Evolutionary conservation across 495 filamentous ascomycete genomes (phyloP), one percentile per base, ranked within the genome.

Genomic region (Aspergillus cavernicola): DNA sequence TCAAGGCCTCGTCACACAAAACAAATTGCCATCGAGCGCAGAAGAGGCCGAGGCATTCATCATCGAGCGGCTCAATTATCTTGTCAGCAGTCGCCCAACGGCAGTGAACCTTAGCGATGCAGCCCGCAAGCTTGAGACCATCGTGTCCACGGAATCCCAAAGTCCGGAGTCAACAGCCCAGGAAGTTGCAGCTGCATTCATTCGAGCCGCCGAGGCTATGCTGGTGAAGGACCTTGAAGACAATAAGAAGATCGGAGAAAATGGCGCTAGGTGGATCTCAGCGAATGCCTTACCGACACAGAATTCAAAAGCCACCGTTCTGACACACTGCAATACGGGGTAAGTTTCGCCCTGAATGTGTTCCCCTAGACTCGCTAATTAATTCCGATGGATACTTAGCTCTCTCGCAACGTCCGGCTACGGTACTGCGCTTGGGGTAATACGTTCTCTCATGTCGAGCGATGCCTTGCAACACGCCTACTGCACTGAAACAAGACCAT

Each of bases 251-350:
- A 97, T 98, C 64, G 93, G 93, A 36, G 73, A 80, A 51, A 75
- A 86, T 61, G 93, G 93, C 10, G 89, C 90, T 4, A 80, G 84
- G 57, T 98, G 92, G 89, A 84, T 98, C 29, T 65, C 78, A 44
- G 66, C 71, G 16, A 72, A 84, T 57, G 68, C 71, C 35, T 61
- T 56, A 46, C 46, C 59, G 62, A 38, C 64, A 42, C 68, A 39
- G 33, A 57, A 43, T 49, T 28, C 74, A 66, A 40, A 76, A 74
- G 63, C 76, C 84, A 85, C 85, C 9, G 85, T 97, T 26, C 66
- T 98, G 56, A 98, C 93, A 19, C 93, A 98, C 70, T 98, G 93
- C 72, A 98, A 98, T 67, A 97, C 93, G 3, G 95, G 93, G 81
- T 90, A 76, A 46, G 80, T 9, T 24, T 5, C 11, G 13, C 49